Evolutionary conservation across 2,329 filamentous ascomycete genomes (phyloP), one percentile per base, ranked within the genome.

Genomic region (Alternaria postmessia): DNA sequence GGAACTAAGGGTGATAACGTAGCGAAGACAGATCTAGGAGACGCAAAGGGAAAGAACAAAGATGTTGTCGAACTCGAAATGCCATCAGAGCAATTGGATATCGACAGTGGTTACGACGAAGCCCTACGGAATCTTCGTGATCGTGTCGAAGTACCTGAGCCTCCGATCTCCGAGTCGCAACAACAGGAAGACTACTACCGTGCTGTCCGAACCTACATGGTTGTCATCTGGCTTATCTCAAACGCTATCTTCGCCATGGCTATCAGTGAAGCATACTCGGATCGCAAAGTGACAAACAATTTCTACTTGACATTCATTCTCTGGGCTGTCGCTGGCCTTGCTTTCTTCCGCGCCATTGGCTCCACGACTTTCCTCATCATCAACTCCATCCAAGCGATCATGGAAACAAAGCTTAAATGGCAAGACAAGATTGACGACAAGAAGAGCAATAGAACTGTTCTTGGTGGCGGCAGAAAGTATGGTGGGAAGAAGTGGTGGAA

Each of bases 151-250:
- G 94, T 98, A 0, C 84, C 91, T 11, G 77, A 80, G 12, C 78
- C 86, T 0, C 79, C 83, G 0, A 70, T 88, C 16, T 89, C 87
- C 43, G 94, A 97, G 70, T 84, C 87, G 0, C 95, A 98, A 81
- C 81, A 93, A 80, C 95, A 99, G 79, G 95, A 99, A 79, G 95
- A 99, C 81, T 99, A 99, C 85, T 99, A 99, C 86, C 92, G 94
- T 78, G 92, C 91, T 41, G 95, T 99, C 53, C 89, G 95, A 55
- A 99, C 95, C 0, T 99, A 99, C 88, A 96, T 99, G 89, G 95
- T 99, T 12, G 89, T 96, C 43, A 86, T 89, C 47, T 99, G 95
- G 95, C 93, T 99, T 86, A 86, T 96, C 36, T 88, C 89, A 71
- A 99, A 99, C 78, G 93, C 91, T 4, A 88, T 97, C 61, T 88